A percentile compares a stretch with the other conserved stretches of the same genome.
Conservation (phyloP, 2,329 filamentous ascomycete genomes). For the Neofusicoccum umdonicola region DNA sequence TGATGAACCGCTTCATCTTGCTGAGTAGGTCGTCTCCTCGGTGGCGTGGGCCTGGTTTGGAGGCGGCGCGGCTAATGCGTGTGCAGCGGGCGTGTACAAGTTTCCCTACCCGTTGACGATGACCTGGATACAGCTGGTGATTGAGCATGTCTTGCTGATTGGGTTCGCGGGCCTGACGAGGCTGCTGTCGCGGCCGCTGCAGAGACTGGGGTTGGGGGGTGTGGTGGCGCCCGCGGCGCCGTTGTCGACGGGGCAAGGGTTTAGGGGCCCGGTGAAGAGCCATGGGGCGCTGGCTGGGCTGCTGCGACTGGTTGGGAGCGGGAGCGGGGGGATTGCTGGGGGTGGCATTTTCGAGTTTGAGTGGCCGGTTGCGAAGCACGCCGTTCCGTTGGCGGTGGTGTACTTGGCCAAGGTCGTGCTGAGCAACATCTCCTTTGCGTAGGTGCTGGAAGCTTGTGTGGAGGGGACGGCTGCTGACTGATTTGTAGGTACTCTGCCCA, state of each 20-base stretch:
- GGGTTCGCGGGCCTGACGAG: slow-evolving; percentile 49
- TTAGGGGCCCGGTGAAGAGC: slow-evolving; percentile 21
- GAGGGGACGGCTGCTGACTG: slow-evolving; percentile 3
- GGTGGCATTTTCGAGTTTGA: slow-evolving; percentile 56
- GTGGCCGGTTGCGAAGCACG: slow-evolving; percentile 45
- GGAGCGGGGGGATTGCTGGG: slow-evolving; percentile 51
- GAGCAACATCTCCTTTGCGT: slow-evolving; percentile 56
- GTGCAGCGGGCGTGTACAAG: slow-evolving; percentile 45
- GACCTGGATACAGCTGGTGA: slow-evolving; percentile 50
- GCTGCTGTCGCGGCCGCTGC: slow-evolving; percentile 42
- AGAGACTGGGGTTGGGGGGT: slow-evolving; percentile 43
- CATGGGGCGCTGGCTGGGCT: slow-evolving; percentile 23
- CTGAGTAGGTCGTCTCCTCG: slow-evolving; percentile 35
- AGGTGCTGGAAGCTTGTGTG: slow-evolving; percentile 18
- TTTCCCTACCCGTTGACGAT: slow-evolving; percentile 54
- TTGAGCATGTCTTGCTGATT: slow-evolving; percentile 50
- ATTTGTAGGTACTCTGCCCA: slow-evolving; percentile 47
- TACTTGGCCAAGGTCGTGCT: slow-evolving; percentile 52
- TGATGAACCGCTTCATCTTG: slow-evolving; percentile 54
- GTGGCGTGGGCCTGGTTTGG: not conserved
- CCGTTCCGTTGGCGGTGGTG: slow-evolving; percentile 49
- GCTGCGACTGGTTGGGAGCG: slow-evolving; percentile 37
- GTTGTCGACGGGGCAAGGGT: slow-evolving; percentile 29
- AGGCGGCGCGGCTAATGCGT: not conserved
- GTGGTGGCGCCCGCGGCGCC: slow-evolving; percentile 45